phyloP scores from a whole-genome alignment of 1,139 yeast species.

The Magnusiomyces ingens region DNA sequence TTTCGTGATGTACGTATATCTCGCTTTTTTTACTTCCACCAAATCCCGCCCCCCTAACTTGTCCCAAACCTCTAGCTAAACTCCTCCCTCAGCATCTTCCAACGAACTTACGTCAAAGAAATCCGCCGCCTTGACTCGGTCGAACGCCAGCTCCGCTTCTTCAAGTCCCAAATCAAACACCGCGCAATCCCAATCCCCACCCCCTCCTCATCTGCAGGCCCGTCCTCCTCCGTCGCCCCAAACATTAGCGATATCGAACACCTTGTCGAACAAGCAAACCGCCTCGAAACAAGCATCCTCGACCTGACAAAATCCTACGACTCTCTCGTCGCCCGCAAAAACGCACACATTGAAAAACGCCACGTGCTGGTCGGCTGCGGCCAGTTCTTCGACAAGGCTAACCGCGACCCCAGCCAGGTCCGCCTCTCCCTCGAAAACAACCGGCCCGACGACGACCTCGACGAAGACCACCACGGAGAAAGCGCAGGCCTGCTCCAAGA shows the following conservation, averaged over 20 bases:
- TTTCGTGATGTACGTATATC: constrained; percentile 47
- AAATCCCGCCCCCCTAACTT: too few species aligned
- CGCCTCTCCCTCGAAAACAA: constrained; percentile 25
- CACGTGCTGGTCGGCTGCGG: constrained; percentile 65
- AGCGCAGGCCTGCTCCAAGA: background rate
- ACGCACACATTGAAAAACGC: constrained; percentile 55
- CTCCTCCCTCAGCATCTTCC: constrained; percentile 69
- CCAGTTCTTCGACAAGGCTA: constrained; percentile 29
- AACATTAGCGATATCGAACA: constrained; percentile 71
- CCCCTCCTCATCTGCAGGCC: constrained; percentile 23
- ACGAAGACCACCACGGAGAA: background rate
- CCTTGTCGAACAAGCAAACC: constrained; percentile 56
- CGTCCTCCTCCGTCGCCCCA: constrained; percentile 32
- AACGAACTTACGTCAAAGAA: constrained; percentile 79
- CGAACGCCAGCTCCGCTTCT: constrained; percentile 48
- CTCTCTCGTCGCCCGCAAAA: constrained; percentile 47
- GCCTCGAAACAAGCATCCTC: constrained; percentile 50
- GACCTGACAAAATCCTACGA: constrained; percentile 54
- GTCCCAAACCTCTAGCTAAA: constrained; percentile 55
- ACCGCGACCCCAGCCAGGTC: constrained; percentile 24
- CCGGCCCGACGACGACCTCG: background rate
- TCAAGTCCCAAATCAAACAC: constrained; percentile 24
- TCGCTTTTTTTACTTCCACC: constrained; percentile 30
- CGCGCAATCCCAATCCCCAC: constrained; percentile 27
- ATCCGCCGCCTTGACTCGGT: constrained; percentile 61